These are phyloP conservation scores for Penicillium steckii DNA, from an alignment of 495 filamentous ascomycete species.

Conservation along the genomic window DNA sequence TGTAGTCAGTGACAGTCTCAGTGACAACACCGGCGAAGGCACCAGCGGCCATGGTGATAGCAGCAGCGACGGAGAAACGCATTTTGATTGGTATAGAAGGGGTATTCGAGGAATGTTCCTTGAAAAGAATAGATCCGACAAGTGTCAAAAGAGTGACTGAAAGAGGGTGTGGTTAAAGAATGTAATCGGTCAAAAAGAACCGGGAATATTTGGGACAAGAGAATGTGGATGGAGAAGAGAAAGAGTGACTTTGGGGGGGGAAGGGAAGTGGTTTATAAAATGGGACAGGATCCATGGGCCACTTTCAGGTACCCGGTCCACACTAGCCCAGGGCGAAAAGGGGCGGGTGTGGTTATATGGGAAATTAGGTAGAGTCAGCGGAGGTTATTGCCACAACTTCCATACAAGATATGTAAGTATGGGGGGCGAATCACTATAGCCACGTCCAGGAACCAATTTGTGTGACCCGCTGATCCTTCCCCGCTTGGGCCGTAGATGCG, in stretches of 20 bases:
- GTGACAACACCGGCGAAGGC: slow-evolving; percentile 62
- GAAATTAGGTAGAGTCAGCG: not conserved
- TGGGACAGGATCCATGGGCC: slow-evolving; percentile 7
- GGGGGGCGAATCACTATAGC: not conserved
- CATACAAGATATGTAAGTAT: not conserved
- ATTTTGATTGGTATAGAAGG: slow-evolving; percentile 59
- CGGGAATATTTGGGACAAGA: slow-evolving; percentile 22
- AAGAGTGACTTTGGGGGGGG: slow-evolving; percentile 7
- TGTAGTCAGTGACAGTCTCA: slow-evolving; percentile 74
- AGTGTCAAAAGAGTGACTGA: slow-evolving; percentile 26
- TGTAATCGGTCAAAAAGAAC: slow-evolving; percentile 49
- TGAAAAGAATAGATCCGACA: slow-evolving; percentile 12
- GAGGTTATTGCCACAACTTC: not conserved
- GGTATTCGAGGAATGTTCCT: slow-evolving; percentile 22
- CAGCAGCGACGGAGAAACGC: slow-evolving; percentile 82
- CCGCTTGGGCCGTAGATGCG: slow-evolving; percentile 1
- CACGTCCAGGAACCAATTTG: slow-evolving; percentile 1
- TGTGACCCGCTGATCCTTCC: slow-evolving; percentile 5
- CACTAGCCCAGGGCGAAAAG: slow-evolving; percentile 16
- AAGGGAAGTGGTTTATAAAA: slow-evolving; percentile 12
- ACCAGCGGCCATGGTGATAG: slow-evolving; percentile 61
- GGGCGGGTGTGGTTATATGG: slow-evolving; percentile 12
- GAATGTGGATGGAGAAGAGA: slow-evolving; percentile 22
- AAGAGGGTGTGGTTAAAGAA: slow-evolving; percentile 49
- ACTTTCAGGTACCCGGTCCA: slow-evolving; percentile 28